phyloP scores from a whole-genome alignment of 176 grass and related monocot species.

The Lolium rigidum region DNA sequence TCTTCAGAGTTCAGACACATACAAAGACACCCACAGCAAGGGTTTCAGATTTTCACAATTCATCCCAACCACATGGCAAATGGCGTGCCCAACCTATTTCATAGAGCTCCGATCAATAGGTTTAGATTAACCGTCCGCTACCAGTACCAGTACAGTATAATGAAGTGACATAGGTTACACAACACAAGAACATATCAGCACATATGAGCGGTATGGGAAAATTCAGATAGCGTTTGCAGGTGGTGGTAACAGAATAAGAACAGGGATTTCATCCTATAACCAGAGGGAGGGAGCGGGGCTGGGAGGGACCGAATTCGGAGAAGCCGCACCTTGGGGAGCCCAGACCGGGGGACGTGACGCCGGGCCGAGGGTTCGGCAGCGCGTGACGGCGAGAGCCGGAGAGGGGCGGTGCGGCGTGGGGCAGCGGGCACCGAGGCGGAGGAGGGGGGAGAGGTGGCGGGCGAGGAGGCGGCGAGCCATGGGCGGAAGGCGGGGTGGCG shows the following conservation, averaged over 20 bases:
- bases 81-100: no score
- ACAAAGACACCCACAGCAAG: not conserved
- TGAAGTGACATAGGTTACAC: not conserved
- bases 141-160: not conserved
- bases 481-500: not conserved
- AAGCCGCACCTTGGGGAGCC: slow-evolving; percentile 28
- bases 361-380: not conserved
- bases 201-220: not conserved
- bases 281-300: not conserved
- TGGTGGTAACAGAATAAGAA: not conserved
- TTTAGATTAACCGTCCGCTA: not conserved
- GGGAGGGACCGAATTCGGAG: not conserved
- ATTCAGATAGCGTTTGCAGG: not conserved
- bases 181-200: not conserved
- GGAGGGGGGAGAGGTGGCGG: slow-evolving; percentile 29
- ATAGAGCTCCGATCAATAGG: not conserved
- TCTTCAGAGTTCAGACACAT: not conserved
- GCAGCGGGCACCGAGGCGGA: slow-evolving; percentile 26
- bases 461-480: slow-evolving; percentile 49
- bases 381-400: not conserved
- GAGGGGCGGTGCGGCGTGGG: not conserved
- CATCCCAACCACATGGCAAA: not conserved
- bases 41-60: slow-evolving; percentile 1
- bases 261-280: not conserved
- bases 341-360: not conserved